Base-by-base conservation (phyloP, 352 stramenopile species). In the Globisporangium nagaii region DNA sequence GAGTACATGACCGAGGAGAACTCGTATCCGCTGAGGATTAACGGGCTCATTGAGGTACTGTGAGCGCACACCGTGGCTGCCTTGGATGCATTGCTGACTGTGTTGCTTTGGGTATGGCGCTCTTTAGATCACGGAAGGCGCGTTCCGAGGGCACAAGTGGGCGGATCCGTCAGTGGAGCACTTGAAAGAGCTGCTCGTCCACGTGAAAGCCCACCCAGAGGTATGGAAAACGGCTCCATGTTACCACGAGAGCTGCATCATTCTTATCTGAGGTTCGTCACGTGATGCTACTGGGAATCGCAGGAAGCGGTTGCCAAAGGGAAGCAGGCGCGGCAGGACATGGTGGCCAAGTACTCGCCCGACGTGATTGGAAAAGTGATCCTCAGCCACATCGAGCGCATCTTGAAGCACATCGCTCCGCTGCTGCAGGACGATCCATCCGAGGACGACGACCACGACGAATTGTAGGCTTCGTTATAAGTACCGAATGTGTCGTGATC, bases 1-100 rank as follows among this genome's bases (percentile, higher is more conserved):
- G 86, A 95, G 50, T 96, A 88, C 60, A 94, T 96, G 84, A 95
- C 82, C 1, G 60, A 88, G 19, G 67, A 80, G 15, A 96, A 96
- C 60, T 92, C 84, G 40, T 96, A 93, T 44, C 86, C 80, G 11
- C 58, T 96, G 15, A 50, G 68, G 3, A 90, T 93, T 53, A 73
- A 93, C 39, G 80, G 86, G n/a, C 72, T 96, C 6, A 50, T 88
- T 10, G 73, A 90, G 67, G 83, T 90, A 65, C n/a, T n/a, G n/a
- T n/a, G n/a, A n/a, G n/a, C n/a, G n/a, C n/a, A n/a, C n/a, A n/a
- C n/a, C n/a, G n/a, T n/a, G n/a, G n/a, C n/a, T n/a, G n/a, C n/a
- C 13, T 9, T 46, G 3, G 17, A 17, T 53, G n/a, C 13, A 45
- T 22, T 12, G 2, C 45, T 52, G 42, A 35, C 46, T 51, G 25